A percentile compares a stretch with the other conserved stretches of the same genome.
Conservation (phyloP, 2,329 filamentous ascomycete species). For the Plenodomus tracheiphilus region DNA sequence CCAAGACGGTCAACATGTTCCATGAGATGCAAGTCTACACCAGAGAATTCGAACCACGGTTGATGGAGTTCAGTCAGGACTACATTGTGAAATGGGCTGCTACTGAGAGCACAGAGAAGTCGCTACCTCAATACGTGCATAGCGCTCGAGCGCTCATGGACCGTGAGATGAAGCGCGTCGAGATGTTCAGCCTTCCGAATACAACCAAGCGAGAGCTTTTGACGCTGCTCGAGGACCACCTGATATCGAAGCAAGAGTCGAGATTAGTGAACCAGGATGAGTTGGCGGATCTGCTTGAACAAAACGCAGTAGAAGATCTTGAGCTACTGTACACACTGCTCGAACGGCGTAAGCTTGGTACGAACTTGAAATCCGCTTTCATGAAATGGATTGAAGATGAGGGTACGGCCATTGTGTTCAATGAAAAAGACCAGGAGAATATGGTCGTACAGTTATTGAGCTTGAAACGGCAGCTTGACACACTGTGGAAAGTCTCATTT, state of each 20-base stretch:
- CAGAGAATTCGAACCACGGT: slow-evolving; percentile 75
- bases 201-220: slow-evolving; percentile 80
- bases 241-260: slow-evolving; percentile 69
- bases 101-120: slow-evolving; percentile 61
- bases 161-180: slow-evolving; percentile 74
- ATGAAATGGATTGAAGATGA: slow-evolving; percentile 75
- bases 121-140: slow-evolving; percentile 75
- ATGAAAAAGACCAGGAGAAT: slow-evolving; percentile 74
- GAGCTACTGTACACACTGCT: slow-evolving; percentile 78
- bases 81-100: slow-evolving; percentile 74
- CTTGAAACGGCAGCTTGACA: slow-evolving; percentile 77
- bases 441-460: slow-evolving; percentile 86
- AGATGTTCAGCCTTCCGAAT: slow-evolving; percentile 78
- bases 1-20: slow-evolving; percentile 77
- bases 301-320: slow-evolving; percentile 70
- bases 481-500: slow-evolving; percentile 77
- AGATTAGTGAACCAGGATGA: slow-evolving; percentile 63
- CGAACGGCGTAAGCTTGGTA: slow-evolving; percentile 69
- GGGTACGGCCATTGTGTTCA: slow-evolving; percentile 77
- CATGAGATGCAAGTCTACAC: slow-evolving; percentile 83
- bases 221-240: slow-evolving; percentile 69
- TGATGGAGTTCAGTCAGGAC: slow-evolving; percentile 67
- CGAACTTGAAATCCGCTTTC: slow-evolving; percentile 73
- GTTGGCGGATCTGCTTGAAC: slow-evolving; percentile 72
- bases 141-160: slow-evolving; percentile 70